Conservation (phyloP, 2,329 filamentous ascomycete genomes). For the Aureobasidium sp. region DNA sequence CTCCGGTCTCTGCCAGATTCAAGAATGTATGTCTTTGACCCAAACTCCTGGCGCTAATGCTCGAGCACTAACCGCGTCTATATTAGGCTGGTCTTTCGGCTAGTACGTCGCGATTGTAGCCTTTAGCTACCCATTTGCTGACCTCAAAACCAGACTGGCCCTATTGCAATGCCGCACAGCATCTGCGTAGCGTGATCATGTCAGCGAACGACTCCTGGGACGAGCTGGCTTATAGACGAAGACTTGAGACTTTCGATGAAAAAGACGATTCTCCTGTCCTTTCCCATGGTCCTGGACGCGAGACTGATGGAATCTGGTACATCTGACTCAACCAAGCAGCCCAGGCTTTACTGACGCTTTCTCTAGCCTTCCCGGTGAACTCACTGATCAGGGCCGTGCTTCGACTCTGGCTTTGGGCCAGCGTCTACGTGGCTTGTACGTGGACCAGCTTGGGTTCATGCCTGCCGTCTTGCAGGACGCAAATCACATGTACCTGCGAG, state of each 20-base stretch:
- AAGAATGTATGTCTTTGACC: slow-evolving; percentile 59
- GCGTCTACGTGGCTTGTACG: slow-evolving; percentile 43
- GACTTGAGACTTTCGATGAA: slow-evolving; percentile 72
- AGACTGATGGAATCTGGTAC: slow-evolving; percentile 76
- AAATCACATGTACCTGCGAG: slow-evolving; percentile 39
- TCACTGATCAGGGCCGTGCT: slow-evolving; percentile 44
- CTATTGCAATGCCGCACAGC: slow-evolving; percentile 73
- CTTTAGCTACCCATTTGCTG: neutral
- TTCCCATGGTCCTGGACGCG: slow-evolving; percentile 59
- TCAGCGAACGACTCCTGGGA: slow-evolving; percentile 52
- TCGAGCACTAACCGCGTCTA: neutral
- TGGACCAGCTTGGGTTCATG: slow-evolving; percentile 45
- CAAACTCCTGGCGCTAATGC: neutral
- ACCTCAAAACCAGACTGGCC: slow-evolving; percentile 59
- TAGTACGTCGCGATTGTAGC: slow-evolving; percentile 30
- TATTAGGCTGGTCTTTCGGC: slow-evolving; percentile 43
- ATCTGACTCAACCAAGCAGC: slow-evolving; percentile 20
- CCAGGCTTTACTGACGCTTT: neutral
- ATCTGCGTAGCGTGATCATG: slow-evolving; percentile 58
- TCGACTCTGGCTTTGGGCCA: slow-evolving; percentile 44
- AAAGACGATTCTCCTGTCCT: slow-evolving; percentile 51
- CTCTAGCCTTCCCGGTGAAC: slow-evolving; percentile 39
- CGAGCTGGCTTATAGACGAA: slow-evolving; percentile 56
- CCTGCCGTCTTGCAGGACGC: slow-evolving; percentile 36
- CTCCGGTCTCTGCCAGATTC: slow-evolving; percentile 82